Evolutionary conservation across 2,329 filamentous ascomycete species (phyloP).

Genomic region (Byssothecium circinans): DNA sequence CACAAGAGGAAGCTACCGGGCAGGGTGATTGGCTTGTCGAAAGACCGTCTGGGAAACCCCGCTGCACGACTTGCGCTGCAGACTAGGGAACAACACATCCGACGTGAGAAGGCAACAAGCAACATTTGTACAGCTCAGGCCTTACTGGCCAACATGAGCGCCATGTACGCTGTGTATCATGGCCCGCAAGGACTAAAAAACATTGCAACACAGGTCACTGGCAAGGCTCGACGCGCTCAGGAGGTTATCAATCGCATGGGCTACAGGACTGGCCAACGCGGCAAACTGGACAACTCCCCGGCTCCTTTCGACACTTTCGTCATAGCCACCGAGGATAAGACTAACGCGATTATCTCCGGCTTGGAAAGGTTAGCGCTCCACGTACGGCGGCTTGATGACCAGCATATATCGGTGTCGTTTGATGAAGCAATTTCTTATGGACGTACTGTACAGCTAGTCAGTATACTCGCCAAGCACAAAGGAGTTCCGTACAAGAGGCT

Average conservation of each 20-base stretch:
- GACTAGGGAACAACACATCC: conserved; percentile 93
- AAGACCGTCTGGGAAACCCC: conserved; percentile 79
- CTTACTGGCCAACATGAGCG: conserved; percentile 90
- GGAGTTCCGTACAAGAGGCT: conserved; percentile 6
- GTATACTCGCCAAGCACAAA: conserved; percentile 55
- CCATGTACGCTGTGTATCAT: conserved; percentile 93
- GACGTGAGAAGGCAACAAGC: conserved; percentile 93
- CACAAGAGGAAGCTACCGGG: conserved; percentile 95
- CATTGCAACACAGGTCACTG: conserved; percentile 78
- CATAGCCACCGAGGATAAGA: conserved; percentile 56
- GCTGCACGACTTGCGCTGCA: conserved; percentile 85
- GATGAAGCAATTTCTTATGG: conserved; percentile 70
- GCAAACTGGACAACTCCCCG: conserved; percentile 57
- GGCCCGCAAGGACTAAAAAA: conserved; percentile 79
- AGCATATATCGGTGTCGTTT: conserved; percentile 71
- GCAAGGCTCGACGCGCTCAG: conserved; percentile 70
- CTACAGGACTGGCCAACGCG: conserved; percentile 62
- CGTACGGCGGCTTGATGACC: conserved; percentile 63
- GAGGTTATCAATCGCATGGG: conserved; percentile 64
- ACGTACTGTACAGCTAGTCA: conserved; percentile 60
- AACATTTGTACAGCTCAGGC: conserved; percentile 97
- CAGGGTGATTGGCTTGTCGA: conserved; percentile 85
- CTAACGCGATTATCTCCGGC: conserved; percentile 55
- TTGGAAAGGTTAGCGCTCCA: conserved; percentile 59
- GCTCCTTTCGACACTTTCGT: conserved; percentile 81